Base-by-base conservation (phyloP, 805 yeast species). In the Blastobotrys chiropterorum region DNA sequence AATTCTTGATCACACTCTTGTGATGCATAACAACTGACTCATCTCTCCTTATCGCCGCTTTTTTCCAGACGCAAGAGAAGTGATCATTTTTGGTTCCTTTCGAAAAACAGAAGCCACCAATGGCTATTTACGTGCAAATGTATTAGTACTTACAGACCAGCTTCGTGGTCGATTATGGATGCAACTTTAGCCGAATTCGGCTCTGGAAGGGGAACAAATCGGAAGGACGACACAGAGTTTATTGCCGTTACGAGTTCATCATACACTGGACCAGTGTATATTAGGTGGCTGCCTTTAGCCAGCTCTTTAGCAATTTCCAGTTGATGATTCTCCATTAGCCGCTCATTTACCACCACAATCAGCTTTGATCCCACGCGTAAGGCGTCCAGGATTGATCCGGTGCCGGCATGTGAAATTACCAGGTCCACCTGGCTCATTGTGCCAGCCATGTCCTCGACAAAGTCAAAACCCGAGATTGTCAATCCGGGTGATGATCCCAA, bases 241-340 rank as follows among this genome's bases (percentile, higher is more conserved):
- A 39, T 39, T 7, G 46, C 42, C 26, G 15, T 22, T 14, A n/a
- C 21, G 15, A 14, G 42, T 44, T 22, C 31, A 41, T 16, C 40
- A 14, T 19, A 19, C 22, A 14, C 56, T 51, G 15, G 44, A 48
- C 3, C 34, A 5, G 34, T 26, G 34, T 26, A 26, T 6, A 59
- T 22, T 22, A 75, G 58, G 41, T 68, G 65, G 0, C 71, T 69
- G 42, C 63, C 48, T 0, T 61, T 44, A 11, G 66, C 71, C 45
- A 85, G 72, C 48, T 77, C 81, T n/a, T 65, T 61, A 0, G 96
- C 94, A 5, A 87, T 82, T 55, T 90, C 92, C 15, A 68, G 56
- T 65, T 90, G 97, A 65, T 90, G 97, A 63, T 90, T 87, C 64
- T 87, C 87, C 87, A 88, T 86, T n/a, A 94, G 74, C 3, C 66